phyloP scores from a whole-genome alignment of 306 rosid genomes.

The Cucurbita argyrosperma region DNA sequence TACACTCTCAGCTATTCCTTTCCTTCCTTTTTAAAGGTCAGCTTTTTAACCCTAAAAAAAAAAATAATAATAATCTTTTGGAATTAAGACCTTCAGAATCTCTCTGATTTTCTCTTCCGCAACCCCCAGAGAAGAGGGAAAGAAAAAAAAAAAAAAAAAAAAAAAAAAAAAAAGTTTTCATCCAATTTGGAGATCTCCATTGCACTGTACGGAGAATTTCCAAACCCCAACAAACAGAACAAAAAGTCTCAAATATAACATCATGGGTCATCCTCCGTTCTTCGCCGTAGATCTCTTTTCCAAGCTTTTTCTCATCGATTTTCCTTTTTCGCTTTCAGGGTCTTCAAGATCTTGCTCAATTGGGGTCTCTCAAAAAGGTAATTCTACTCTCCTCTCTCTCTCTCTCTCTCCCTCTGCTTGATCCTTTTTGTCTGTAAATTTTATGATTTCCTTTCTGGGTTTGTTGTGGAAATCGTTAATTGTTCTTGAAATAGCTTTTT shows the following conservation, averaged over 20 bases:
- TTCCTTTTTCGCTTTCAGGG: neutral
- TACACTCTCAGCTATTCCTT: constrained; percentile 8
- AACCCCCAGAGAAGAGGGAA: neutral
- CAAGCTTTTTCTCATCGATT: neutral
- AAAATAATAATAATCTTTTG: constrained; percentile 2
- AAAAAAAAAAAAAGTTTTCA: neutral
- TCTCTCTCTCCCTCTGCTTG: neutral
- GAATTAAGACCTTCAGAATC: neutral
- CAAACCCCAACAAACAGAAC: neutral
- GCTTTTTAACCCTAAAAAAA: neutral
- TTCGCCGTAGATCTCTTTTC: constrained; percentile 1
- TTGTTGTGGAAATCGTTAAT: neutral
- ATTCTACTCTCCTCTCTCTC: neutral
- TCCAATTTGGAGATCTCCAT: neutral
- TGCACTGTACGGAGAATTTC: neutral
- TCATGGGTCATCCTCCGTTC: neutral
- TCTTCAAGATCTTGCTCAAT: neutral
- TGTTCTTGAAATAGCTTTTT: neutral
- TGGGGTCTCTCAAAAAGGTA: neutral
- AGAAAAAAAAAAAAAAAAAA: neutral
- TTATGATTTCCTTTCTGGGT: neutral
- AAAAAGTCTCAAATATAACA: neutral
- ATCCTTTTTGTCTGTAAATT: neutral
- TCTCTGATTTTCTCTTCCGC: neutral
- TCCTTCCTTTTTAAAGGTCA: constrained; percentile 10